Base-by-base conservation (phyloP, 23 red algal genomes). In the Gracilaria vermiculophylla region DNA sequence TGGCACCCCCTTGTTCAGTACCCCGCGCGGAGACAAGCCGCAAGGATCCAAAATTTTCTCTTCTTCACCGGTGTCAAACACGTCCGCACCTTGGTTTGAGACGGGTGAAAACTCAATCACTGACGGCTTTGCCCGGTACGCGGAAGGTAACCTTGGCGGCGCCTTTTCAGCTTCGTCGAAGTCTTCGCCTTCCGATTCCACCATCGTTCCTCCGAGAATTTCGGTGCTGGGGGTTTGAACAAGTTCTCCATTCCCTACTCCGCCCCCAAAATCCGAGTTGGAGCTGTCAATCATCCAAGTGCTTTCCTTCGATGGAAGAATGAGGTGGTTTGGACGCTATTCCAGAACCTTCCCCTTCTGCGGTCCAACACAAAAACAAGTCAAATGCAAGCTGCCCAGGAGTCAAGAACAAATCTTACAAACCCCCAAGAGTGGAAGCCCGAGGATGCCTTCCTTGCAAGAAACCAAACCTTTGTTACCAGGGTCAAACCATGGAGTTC, bases 121-220 rank as follows among this genome's bases (percentile, higher is more conserved):
- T 21, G 67, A 73, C 24, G 67, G 67, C 23, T 73, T 73, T 28
- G 67, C 67, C 42, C 67, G 44, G 67, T 73, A 73, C 32, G 67
- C 39, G 24, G 67, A 73, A 42, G 67, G 67, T 40, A 73, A 34
- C 25, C 67, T 28, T 47, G 67, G 67, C 13, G 67, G 67, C 6
- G 67, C 67, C 47, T 73, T 73, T 40, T 73, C 67, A 25, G 67
- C 67, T 73, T 73, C 67, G 24, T 73, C 67, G 47, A 73, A 73
- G n/a, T 73, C 67, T 7, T 24, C 67, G 6, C 25, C 67, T 23
- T 73, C 67, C 1, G 67, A 73, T 5, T 73, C 67, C 67, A 73
- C 67, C 28, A 20, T 40, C 47, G 67, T 19, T 15, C 23, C 42
- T 73, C 67, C 67, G 0, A 73, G 67, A 0, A 48, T 23, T 47